phyloP scores from a whole-genome alignment of 2,329 filamentous ascomycete species.

The Diplodia seriata region DNA sequence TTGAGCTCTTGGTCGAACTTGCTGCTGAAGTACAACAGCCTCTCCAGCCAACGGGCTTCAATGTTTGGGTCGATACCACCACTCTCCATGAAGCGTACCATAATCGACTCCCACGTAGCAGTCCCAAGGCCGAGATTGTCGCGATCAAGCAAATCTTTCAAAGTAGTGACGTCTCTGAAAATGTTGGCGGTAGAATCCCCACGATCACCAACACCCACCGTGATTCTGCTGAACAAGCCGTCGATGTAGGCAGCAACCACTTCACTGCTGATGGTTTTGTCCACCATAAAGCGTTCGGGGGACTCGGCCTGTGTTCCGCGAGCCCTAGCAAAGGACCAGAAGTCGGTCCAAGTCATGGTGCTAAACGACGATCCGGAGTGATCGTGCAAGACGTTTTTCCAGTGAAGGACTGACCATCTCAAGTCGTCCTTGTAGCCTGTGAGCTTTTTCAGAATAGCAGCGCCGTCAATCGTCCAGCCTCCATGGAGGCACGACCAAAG shows the following conservation, averaged over 20 bases:
- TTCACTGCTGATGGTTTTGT: conserved; percentile 63
- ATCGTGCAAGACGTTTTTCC: conserved; percentile 44
- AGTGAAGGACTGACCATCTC: conserved; percentile 48
- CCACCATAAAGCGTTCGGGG: conserved; percentile 36
- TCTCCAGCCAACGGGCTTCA: conserved; percentile 53
- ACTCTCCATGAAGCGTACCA: conserved; percentile 60
- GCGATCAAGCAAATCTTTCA: conserved; percentile 48
- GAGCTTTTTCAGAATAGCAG: conserved; percentile 47
- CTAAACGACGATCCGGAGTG: conserved; percentile 7
- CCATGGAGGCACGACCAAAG: conserved; percentile 60
- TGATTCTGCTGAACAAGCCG: conserved; percentile 55
- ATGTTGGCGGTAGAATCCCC: conserved; percentile 41
- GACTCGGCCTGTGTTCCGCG: conserved; percentile 24
- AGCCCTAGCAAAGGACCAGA: conserved; percentile 19
- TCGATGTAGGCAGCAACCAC: conserved; percentile 63
- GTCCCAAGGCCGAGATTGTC: conserved; percentile 50
- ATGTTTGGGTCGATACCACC: conserved; percentile 54
- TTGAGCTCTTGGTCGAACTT: conserved; percentile 51
- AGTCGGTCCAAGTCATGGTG: conserved; percentile 20
- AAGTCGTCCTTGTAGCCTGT: conserved; percentile 36
- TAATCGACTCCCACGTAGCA: conserved; percentile 54
- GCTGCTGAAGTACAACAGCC: conserved; percentile 50
- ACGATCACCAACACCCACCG: conserved; percentile 50
- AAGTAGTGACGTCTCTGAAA: conserved; percentile 39
- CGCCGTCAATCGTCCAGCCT: conserved; percentile 54